Conservation (phyloP, 2,329 filamentous ascomycete genomes). For the Xylariaceae sp. region DNA sequence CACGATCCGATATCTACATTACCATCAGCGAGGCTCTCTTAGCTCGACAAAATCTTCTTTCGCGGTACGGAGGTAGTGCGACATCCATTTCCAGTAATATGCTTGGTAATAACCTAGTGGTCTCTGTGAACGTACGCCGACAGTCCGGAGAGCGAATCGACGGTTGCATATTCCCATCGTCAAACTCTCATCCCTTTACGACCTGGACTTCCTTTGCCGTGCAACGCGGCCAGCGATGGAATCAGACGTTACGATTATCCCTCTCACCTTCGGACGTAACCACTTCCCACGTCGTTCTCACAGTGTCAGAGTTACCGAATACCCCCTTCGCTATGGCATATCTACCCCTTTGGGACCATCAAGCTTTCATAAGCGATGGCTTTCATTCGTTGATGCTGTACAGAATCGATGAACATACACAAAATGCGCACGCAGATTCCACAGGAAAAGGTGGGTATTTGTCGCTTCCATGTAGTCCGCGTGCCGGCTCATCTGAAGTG, state of each 20-base stretch:
- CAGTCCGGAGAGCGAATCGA: conserved; percentile 77
- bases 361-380: conserved; percentile 86
- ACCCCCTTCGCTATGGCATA: conserved; percentile 88
- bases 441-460: conserved; percentile 82
- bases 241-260: conserved; percentile 77
- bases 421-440: conserved; percentile 56
- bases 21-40: conserved; percentile 78
- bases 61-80: conserved; percentile 67
- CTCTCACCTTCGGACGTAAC: conserved; percentile 76
- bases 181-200: conserved; percentile 72
- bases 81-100: conserved; percentile 61
- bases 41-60: conserved; percentile 67
- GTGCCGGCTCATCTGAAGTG: conserved; percentile 66
- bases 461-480: conserved; percentile 72
- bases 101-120: conserved; percentile 71
- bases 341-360: conserved; percentile 88
- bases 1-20: conserved; percentile 91
- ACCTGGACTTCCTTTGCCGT: conserved; percentile 84
- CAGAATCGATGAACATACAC: conserved; percentile 86
- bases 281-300: conserved; percentile 82
- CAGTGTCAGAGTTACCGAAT: conserved; percentile 78
- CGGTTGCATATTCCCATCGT: conserved; percentile 80
- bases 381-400: conserved; percentile 78
- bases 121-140: conserved; percentile 84
- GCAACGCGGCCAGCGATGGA: conserved; percentile 78